These are phyloP conservation scores for Medicago arabica DNA, from an alignment of 306 rosid species.

Conservation along the genomic window DNA sequence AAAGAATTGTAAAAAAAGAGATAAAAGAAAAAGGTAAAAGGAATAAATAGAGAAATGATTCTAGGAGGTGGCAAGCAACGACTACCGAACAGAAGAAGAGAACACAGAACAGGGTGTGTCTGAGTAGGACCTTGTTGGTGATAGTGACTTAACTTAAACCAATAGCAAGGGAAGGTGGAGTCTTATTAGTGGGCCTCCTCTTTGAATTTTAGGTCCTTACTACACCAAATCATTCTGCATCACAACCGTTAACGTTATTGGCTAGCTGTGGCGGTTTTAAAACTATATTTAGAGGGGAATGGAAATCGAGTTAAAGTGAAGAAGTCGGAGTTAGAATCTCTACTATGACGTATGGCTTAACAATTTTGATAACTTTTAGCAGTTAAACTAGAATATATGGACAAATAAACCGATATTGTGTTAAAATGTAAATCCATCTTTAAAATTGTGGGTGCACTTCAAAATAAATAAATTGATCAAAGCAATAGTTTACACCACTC, in stretches of 20 bases:
- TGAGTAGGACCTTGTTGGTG: constrained; percentile 39
- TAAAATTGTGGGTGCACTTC: too few species aligned
- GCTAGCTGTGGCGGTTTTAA: background rate
- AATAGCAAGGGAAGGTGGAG: background rate
- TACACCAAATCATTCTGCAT: background rate
- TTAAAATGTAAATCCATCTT: too few species aligned
- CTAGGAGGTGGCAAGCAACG: constrained; percentile 16
- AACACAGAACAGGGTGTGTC: constrained; percentile 4
- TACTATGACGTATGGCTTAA: too few species aligned
- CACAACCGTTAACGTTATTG: constrained; percentile 17
- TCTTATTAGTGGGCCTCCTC: background rate
- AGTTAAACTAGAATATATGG: too few species aligned
- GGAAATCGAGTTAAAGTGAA: too few species aligned
- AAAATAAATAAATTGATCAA: too few species aligned
- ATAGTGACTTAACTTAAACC: constrained; percentile 40
- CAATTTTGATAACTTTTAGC: too few species aligned
- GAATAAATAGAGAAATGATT: background rate
- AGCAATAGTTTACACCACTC: too few species aligned
- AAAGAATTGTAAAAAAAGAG: too few species aligned
- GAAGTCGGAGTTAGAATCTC: too few species aligned
- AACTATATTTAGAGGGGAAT: background rate
- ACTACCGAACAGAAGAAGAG: background rate
- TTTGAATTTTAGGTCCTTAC: constrained; percentile 61
- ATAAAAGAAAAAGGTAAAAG: background rate
- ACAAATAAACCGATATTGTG: too few species aligned